These are phyloP conservation scores for Fusarium torreyae DNA, from an alignment of 2,329 filamentous ascomycete genomes.

Conservation along the genomic window DNA sequence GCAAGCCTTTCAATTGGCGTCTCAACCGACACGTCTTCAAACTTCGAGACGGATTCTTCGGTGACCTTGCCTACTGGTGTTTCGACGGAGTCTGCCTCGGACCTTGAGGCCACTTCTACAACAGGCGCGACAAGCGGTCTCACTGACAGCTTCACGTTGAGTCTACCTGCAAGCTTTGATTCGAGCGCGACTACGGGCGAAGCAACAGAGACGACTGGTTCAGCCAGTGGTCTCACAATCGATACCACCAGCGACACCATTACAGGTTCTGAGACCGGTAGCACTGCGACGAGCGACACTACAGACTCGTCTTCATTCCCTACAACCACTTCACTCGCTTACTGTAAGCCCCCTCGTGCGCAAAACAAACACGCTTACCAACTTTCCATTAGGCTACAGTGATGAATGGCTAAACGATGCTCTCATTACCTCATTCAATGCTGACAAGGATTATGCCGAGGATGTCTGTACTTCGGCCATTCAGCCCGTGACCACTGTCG, in stretches of 20 bases:
- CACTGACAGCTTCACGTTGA: background rate
- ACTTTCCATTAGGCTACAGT: constrained; percentile 2
- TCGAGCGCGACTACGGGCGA: background rate
- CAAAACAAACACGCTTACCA: background rate
- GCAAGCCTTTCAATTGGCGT: too few species aligned
- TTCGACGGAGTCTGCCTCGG: too few species aligned
- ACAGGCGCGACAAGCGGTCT: background rate
- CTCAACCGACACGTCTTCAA: too few species aligned
- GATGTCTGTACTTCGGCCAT: constrained; percentile 23
- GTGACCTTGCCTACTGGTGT: too few species aligned
- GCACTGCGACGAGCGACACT: background rate
- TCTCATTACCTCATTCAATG: constrained; percentile 16
- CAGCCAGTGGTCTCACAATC: background rate
- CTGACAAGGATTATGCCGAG: constrained; percentile 4
- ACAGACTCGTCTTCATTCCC: background rate
- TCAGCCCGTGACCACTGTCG: constrained; percentile 21
- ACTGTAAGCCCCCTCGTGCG: constrained; percentile 6
- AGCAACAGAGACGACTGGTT: background rate
- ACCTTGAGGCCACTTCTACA: too few species aligned
- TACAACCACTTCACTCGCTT: background rate
- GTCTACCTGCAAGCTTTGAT: background rate
- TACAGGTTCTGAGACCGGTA: too few species aligned
- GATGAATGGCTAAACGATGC: constrained; percentile 26
- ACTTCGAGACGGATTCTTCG: too few species aligned
- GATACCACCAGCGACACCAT: background rate